phyloP scores from a whole-genome alignment of 2,329 filamentous ascomycete genomes.

The Phyllosticta ampelicida region DNA sequence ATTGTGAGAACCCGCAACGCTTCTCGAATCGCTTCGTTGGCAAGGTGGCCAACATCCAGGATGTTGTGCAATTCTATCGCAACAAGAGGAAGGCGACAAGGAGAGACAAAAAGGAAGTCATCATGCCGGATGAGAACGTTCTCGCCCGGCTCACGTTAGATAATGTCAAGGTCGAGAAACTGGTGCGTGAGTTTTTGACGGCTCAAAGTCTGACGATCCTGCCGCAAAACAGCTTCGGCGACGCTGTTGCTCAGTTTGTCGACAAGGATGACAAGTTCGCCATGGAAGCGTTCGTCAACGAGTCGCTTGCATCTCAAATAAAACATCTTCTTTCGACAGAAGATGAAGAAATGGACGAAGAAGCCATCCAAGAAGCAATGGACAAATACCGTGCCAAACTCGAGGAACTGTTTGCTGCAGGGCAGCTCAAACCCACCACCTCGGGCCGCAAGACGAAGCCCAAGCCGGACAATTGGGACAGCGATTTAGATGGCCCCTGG shows the following conservation, averaged over 20 bases:
- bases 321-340: conserved; percentile 27
- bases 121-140: conserved; percentile 54
- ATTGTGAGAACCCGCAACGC: conserved; percentile 89
- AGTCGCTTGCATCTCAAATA: conserved; percentile 33
- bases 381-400: conserved; percentile 58
- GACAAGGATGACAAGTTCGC: conserved; percentile 92
- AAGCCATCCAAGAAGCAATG: conserved; percentile 63
- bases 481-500: conserved; percentile 81
- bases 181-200: conserved; percentile 78
- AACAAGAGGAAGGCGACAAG: conserved; percentile 57
- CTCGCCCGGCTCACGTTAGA: conserved; percentile 55
- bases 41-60: conserved; percentile 87
- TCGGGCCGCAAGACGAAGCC: conserved; percentile 54
- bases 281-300: conserved; percentile 47
- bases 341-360: conserved; percentile 47
- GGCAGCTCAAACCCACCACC: conserved; percentile 45
- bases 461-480: conserved; percentile 74
- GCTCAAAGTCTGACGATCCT: conserved; percentile 87
- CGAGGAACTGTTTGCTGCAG: conserved; percentile 60
- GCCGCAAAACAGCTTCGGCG: conserved; percentile 83
- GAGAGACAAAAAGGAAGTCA: conserved; percentile 40
- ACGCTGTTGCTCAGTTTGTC: conserved; percentile 86
- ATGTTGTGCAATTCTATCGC: conserved; percentile 85
- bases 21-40: conserved; percentile 87
- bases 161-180: conserved; percentile 72